Base-by-base conservation (phyloP, 805 yeast species). In the Kurtzmaniella fragi region DNA sequence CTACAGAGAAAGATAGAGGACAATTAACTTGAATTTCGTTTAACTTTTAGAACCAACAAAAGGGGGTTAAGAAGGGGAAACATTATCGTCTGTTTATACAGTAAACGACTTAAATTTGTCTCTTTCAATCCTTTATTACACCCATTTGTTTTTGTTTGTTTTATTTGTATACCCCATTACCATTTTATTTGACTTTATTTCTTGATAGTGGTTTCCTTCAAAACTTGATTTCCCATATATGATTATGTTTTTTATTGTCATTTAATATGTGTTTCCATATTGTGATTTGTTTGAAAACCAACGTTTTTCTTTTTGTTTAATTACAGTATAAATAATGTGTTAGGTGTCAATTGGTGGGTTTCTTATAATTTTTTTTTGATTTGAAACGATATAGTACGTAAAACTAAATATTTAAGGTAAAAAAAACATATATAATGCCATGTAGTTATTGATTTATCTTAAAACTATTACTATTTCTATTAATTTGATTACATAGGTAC, bases 151-250 rank as follows among this genome's bases (percentile, higher is more conserved):
- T 20, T 20, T 20, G 25, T 20, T 20, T 20, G 25, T 20, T 32
- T 31, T 32, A 17, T 32, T 34, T 37, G 28, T 32, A 17, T 23
- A n/a, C 39, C 41, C 25, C 26, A 32, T 42, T 37, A 38, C 33
- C 35, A 38, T 20, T 37, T 36, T 36, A 23, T n/a, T 11, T 14
- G 16, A n/a, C 15, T 28, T 34, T 13, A 28, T 10, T 15, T 32
- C 10, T n/a, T 15, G 14, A 20, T 12, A 14, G n/a, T n/a, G n/a
- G n/a, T n/a, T n/a, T n/a, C n/a, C n/a, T n/a, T n/a, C n/a, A n/a
- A n/a, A 20, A 20, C 23, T 33, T 23, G 17, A 17, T 17, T 20
- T 25, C 17, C 27, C 17, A 14, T 31, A 12, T 25, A 36, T 36
- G 34, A 30, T 15, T 17, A 10, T 28, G 20, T 23, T 28, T n/a